Evolutionary conservation across 176 grass and related monocot genomes (phyloP), one percentile per base, ranked within the genome.

Genomic region (Oryza australiensis): DNA sequence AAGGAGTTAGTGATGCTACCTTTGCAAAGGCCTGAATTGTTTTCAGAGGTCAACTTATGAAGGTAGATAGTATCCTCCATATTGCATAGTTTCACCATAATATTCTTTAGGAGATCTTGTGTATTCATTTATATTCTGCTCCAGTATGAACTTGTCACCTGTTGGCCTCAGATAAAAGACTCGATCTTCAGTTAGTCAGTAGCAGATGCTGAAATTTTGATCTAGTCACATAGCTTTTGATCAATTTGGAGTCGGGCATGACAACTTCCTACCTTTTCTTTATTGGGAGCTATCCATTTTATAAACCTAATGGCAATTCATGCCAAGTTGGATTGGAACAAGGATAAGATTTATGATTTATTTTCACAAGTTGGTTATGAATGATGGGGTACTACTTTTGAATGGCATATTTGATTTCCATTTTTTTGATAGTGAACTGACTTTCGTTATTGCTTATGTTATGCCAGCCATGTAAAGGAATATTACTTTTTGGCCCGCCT

Each of bases 1-100:
- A 99, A 99, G 89, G 96, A 99, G 70, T 84, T 99, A 80, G 96
- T 99, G 79, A 99, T 95, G 96, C 90, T 99, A 62, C 96, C 96
- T 27, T 89, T 99, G 53, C 96, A 99, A 89, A 94, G 96, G 74
- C 96, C 96, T 51, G 91, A 99, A 90, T 86, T 99, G 84, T 99
- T 99, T 68, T 91, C 57, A 93, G 79, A 87, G 96, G 96, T 48
- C 96, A 99, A 80, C 87, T 99, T 78, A 95, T 92, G 86, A 99
- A 99, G 93, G 96, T 93, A 85, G 68, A 23, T 33, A 64, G 2
- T 34, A 74, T 63, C 60, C 35, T 26, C 41, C 18, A 29, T 29
- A 34, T 41, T 68, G n/a, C 53, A 64, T 29, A 72, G 26, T 45
- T 78, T 42, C 46, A 35, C 26, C 42, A 24, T 9, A 60, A 2